phyloP scores from a whole-genome alignment of 495 filamentous ascomycete species.

The Aspergillus funiculosus region DNA sequence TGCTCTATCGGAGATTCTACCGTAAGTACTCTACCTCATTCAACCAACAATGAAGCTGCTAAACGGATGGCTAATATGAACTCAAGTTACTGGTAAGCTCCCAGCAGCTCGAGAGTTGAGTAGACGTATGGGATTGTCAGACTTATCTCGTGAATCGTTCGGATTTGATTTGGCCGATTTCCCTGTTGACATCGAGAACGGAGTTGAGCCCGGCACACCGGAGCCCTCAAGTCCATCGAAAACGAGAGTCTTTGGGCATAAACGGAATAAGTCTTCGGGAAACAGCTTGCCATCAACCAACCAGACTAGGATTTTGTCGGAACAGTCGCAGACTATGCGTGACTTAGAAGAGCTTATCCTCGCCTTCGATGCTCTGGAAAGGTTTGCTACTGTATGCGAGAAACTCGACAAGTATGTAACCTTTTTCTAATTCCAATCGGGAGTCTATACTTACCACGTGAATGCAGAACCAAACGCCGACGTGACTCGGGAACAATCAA shows the following conservation, averaged over 20 bases:
- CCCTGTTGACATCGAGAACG: constrained; percentile 22
- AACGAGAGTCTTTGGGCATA: constrained; percentile 21
- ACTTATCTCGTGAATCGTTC: constrained; percentile 39
- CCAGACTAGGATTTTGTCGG: constrained; percentile 33
- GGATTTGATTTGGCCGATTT: constrained; percentile 37
- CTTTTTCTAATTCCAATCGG: not conserved
- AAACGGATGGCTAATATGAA: constrained; percentile 8
- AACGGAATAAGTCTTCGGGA: constrained; percentile 17
- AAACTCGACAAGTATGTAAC: constrained; percentile 38
- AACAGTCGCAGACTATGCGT: constrained; percentile 56
- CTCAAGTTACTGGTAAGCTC: constrained; percentile 41
- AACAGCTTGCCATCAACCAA: constrained; percentile 10
- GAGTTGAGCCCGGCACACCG: constrained; percentile 18
- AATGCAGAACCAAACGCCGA: constrained; percentile 25
- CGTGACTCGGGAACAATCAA: constrained; percentile 35
- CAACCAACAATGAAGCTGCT: not conserved
- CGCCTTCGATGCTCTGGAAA: constrained; percentile 61
- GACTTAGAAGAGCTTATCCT: constrained; percentile 67
- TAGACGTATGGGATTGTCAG: constrained; percentile 37
- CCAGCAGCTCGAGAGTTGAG: constrained; percentile 61
- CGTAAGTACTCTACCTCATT: constrained; percentile 22
- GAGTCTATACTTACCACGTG: constrained; percentile 12
- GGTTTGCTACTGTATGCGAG: constrained; percentile 46
- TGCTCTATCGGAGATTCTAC: constrained; percentile 59
- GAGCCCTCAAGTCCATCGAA: constrained; percentile 34